Evolutionary conservation across 2,329 filamentous ascomycete genomes (phyloP).

Genomic region (Botrytis aclada): DNA sequence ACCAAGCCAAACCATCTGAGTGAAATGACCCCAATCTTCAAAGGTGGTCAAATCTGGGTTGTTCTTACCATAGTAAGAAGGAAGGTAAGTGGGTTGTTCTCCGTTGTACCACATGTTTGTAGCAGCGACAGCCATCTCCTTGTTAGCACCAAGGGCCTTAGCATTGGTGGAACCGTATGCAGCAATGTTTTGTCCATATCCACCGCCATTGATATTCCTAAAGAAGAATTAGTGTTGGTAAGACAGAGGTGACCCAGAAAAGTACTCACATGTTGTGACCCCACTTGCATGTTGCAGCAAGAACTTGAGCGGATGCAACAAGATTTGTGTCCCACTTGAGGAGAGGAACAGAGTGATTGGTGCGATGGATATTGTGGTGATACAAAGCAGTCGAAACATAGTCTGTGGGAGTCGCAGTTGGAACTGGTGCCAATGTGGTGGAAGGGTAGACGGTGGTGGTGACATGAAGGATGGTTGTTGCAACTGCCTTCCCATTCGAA

Average conservation of each 20-base stretch:
- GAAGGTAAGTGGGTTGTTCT: constrained; percentile 59
- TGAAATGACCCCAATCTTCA: constrained; percentile 68
- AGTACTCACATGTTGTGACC: constrained; percentile 57
- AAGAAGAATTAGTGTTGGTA: neutral
- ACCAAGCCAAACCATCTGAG: constrained; percentile 67
- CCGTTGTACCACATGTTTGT: constrained; percentile 88
- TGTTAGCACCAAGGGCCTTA: constrained; percentile 45
- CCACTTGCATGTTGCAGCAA: constrained; percentile 22
- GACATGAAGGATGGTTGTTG: constrained; percentile 12
- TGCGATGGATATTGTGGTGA: constrained; percentile 20
- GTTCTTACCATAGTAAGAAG: constrained; percentile 53
- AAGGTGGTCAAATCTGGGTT: constrained; percentile 62
- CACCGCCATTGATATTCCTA: constrained; percentile 53
- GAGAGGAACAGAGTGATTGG: constrained; percentile 19
- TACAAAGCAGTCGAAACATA: constrained; percentile 19
- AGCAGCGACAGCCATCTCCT: constrained; percentile 62
- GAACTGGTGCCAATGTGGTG: constrained; percentile 16
- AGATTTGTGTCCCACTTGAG: constrained; percentile 14
- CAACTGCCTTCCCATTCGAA: constrained; percentile 10
- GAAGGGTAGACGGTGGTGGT: constrained; percentile 20
- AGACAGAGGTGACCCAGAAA: constrained; percentile 3
- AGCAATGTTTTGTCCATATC: constrained; percentile 90
- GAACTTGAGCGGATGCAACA: constrained; percentile 19
- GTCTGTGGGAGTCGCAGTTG: constrained; percentile 18
- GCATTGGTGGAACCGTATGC: constrained; percentile 50